Base-by-base conservation (phyloP, 106 monocot genomes). In the Chionographis japonica region DNA sequence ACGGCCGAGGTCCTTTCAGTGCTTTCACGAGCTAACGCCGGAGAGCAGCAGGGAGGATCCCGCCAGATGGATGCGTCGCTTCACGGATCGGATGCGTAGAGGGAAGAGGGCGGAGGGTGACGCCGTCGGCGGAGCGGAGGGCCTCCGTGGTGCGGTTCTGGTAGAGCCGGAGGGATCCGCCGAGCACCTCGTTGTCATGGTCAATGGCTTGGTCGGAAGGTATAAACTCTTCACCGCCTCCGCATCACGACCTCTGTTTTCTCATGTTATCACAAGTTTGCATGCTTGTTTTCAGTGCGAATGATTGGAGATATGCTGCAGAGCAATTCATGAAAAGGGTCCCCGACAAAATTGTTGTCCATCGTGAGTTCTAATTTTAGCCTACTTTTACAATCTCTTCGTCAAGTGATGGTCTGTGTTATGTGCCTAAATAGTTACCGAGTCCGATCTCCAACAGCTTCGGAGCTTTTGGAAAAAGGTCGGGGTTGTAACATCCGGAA, bases 291-390 rank as follows among this genome's bases (percentile, higher is more conserved):
- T 65, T 37, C 67, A 92, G 88, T 81, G 77, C 86, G 0, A 73
- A 79, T 16, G 92, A 88, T 68, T 93, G 92, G 88, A 85, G 72
- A 75, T 93, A 78, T 78, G 88, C 88, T 50, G 83, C 88, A 3
- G 88, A 88, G 58, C 88, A 88, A 60, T 80, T 92, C 50, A 76
- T 88, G 36, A 83, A 74, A 46, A 88, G 63, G 58, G 69, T 79
- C 68, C 81, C 88, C 1, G 76, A 81, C 71, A 86, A 86, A 93
- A 81, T 93, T 54, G 70, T 84, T 40, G 85, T 93, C 37, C 86
- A 93, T 69, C 73, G 92, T 92, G 75, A 92, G 88, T 85, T 69
- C 53, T 57, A 58, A 37, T 13, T 13, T n/a, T 65, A 51, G 9
- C 20, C 50, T 18, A 12, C 14, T 56, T 4, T 35, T 52, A 16